Base-by-base conservation (phyloP, 352 stramenopile genomes). In the Albugo candida region DNA sequence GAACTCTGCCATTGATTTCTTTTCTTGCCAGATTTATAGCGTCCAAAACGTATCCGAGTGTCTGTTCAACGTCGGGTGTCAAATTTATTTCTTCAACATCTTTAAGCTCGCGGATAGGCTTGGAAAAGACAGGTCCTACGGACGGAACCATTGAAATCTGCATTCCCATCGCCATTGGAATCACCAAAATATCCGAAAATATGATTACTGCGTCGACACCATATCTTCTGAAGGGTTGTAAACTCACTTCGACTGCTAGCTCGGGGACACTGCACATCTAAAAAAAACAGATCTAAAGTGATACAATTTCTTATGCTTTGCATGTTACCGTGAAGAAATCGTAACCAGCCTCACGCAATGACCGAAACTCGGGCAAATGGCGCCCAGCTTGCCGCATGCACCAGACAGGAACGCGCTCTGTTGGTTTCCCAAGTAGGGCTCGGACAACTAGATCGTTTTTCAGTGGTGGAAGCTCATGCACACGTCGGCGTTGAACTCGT, bases 151-250 rank as follows among this genome's bases (percentile, higher is more conserved):
- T 98, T 38, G 82, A 89, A 11, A 98, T 92, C 48, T 96, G 63
- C 64, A 98, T 96, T 14, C 91, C 89, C 63, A 98, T 85, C 27
- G 95, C 93, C 69, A 98, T 83, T 5, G 92, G 85, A 47, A 98
- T 85, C n/a, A 98, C 93, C 17, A 99, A 65, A 63, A 99, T 99
- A 58, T 99, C 95, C 42, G 81, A 97, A 68, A 99, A 99, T 51
- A 99, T 88, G 64, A 99, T 98, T 20, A 96, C 92, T 1, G 95
- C 95, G 58, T 98, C 94, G 49, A 97, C 80, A 57, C 93, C 70
- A 55, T 91, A 94, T 45, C 77, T 73, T 20, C 93, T 73, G 49
- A 99, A 56, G 13, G 95, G 94, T 64, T 99, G 95, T 60, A 98
- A 59, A 51, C 94, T 98, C 53, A 97, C 95, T 81, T 98, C 94